A percentile compares a stretch with the other conserved stretches of the same genome.
phyloP scores from a whole-genome alignment of 345 rosid species.

The Hibiscus trionum region DNA sequence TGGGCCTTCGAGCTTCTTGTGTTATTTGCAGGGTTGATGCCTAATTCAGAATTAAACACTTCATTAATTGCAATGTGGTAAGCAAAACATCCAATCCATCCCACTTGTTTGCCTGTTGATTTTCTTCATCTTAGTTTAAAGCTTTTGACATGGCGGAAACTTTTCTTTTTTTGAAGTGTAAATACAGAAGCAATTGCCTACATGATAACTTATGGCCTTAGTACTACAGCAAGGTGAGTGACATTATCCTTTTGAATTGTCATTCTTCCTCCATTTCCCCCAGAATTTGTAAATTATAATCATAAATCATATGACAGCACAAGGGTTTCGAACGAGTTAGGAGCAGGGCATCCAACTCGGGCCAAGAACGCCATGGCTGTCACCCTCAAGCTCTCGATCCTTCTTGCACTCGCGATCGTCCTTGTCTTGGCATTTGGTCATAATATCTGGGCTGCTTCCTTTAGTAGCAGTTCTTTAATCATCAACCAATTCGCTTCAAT shows the following conservation, averaged over 20 bases:
- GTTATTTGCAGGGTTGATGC: conserved; percentile 65
- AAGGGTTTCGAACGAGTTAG: conserved; percentile 75
- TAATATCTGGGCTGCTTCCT: conserved; percentile 56
- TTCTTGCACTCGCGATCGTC: conserved; percentile 41
- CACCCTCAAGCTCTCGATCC: conserved; percentile 42
- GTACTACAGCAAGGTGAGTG: conserved; percentile 75
- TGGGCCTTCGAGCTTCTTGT: conserved; percentile 89
- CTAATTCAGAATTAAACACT: conserved; percentile 44
- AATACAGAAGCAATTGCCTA: conserved; percentile 59
- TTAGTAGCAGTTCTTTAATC: conserved; percentile 36
- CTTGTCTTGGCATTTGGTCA: conserved; percentile 42
- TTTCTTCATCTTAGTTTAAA: too few species aligned
- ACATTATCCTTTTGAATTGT: background rate
- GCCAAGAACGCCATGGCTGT: conserved; percentile 53
- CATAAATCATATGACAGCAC: conserved; percentile 35
- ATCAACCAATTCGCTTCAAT: conserved; percentile 40
- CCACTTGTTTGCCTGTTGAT: background rate
- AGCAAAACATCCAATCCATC: background rate
- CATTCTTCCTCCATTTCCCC: too few species aligned
- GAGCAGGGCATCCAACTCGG: conserved; percentile 38
- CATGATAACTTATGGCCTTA: conserved; percentile 66
- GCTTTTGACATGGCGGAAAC: background rate
- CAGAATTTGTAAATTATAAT: too few species aligned
- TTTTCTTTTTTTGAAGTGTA: conserved; percentile 22
- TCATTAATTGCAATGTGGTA: conserved; percentile 77